Base-by-base conservation (phyloP, 345 rosid species). In the Eucalyptus lansdowneana region DNA sequence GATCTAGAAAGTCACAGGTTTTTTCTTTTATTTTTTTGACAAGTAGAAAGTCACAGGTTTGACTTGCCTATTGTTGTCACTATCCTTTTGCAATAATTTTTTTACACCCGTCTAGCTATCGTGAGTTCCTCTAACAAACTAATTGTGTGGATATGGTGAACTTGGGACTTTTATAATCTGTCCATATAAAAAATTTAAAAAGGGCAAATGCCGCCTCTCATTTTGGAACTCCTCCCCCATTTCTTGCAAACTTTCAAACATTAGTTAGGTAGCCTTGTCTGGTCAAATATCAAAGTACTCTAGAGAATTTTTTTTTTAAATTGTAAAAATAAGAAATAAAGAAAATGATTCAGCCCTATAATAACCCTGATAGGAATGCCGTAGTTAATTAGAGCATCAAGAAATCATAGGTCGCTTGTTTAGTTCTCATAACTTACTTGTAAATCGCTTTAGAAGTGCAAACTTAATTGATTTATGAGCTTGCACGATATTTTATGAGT, bases 291-390 rank as follows among this genome's bases (percentile, higher is more conserved):
- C 22, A 69, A 69, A 34, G 40, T 5, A 17, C 11, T 19, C 42
- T 5, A 34, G 22, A 69, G 19, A 34, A 34, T 34, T 34, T 34
- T 34, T 34, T 34, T 34, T 34, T 34, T 2, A 27, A 60, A 27
- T 27, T 60, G 8, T 27, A 6, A 60, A 27, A 60, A 25, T 0
- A 13, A 27, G 14, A 58, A 2, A 58, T 15, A 67, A 67, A 5
- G 42, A 67, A 67, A 67, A 31, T 8, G 80, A 31, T 67, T n/a
- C 17, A 8, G 40, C 76, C 86, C 2, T 65, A 65, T 14, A 7
- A 65, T 15, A 15, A 67, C 11, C 3, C 2, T 2, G 34, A 3
- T 14, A 14, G 19, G 21, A 17, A 21, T 2, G 0, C 1, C 11
- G 2, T 21, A 53, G 11, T 53, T 19, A 53, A 53, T 21, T 53